phyloP scores from a whole-genome alignment of 73 alveolate genomes.

The Paramecium sonneborni region DNA sequence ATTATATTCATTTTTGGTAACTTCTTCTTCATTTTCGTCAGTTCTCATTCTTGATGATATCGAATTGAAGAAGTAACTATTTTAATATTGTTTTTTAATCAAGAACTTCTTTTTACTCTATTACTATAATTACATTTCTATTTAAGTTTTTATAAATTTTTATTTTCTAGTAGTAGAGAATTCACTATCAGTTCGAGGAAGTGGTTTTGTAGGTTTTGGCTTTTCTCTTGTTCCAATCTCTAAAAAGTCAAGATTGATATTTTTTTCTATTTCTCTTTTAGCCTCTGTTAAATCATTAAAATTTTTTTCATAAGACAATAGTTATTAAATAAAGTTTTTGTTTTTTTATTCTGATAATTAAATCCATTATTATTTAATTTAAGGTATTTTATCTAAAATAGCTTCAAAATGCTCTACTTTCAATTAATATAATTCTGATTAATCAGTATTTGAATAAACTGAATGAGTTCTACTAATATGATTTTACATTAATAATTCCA shows the following conservation, averaged over 20 bases:
- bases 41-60: background rate
- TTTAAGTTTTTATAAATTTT: background rate
- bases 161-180: background rate
- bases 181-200: background rate
- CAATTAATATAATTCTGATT: conserved; percentile 32
- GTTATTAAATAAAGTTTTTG: background rate
- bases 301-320: conserved; percentile 1
- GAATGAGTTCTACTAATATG: conserved; percentile 10
- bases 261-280: background rate
- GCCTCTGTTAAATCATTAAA: conserved; percentile 40
- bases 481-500: conserved; percentile 6
- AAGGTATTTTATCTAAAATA: background rate
- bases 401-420: background rate
- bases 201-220: background rate
- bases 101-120: background rate
- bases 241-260: conserved; percentile 40
- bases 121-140: background rate
- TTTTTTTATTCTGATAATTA: background rate
- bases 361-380: background rate
- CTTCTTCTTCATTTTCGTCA: background rate
- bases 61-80: background rate
- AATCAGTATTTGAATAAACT: conserved; percentile 34
- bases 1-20: background rate
- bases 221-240: background rate
- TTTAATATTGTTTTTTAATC: background rate